Base-by-base conservation (phyloP, 1,139 yeast species). In the Saccharomycopsis crataegensis region DNA sequence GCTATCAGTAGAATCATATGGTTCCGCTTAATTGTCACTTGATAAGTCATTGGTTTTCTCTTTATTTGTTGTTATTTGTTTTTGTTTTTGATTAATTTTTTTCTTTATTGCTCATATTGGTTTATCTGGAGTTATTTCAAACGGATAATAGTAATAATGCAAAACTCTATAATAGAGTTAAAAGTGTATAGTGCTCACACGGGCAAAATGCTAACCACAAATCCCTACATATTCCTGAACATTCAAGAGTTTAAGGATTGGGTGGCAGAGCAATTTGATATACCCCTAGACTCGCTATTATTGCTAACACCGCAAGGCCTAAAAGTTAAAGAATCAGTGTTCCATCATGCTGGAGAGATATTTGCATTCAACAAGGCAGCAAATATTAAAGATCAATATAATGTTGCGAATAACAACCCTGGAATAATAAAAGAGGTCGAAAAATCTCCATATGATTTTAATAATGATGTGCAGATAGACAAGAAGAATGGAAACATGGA, bases 251-350 rank as follows among this genome's bases (percentile, higher is more conserved):
- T 82, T 54, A 79, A 76, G 60, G 69, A 65, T 33, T 78, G 75
- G 65, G 68, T 75, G 59, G 52, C 74, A 53, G 63, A 67, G 8
- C 67, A 70, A 43, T 71, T 80, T 60, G 67, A 65, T 43, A 73
- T 76, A 5, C 70, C 73, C 0, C 54, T 61, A 1, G 77, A 74
- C 32, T 77, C 80, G 59, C 64, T 82, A 46, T 79, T 84, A 59
- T 67, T 85, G n/a, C 67, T 85, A 14, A 46, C 76, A 86, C 0
- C 79, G 87, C 2, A 83, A 77, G 67, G 93, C 90, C 0, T 74
- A 78, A 48, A 80, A 78, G 61, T 70, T 83, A 59, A 81, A 78
- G 64, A 80, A 43, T 74, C 76, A 62, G 17, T 46, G 12, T 54
- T 51, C 38, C 46, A 51, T 31, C 40, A 52, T 32, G 34, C 44